Conservation (phyloP, 2,329 filamentous ascomycete genomes). For the Thielaviopsis punctulata region DNA sequence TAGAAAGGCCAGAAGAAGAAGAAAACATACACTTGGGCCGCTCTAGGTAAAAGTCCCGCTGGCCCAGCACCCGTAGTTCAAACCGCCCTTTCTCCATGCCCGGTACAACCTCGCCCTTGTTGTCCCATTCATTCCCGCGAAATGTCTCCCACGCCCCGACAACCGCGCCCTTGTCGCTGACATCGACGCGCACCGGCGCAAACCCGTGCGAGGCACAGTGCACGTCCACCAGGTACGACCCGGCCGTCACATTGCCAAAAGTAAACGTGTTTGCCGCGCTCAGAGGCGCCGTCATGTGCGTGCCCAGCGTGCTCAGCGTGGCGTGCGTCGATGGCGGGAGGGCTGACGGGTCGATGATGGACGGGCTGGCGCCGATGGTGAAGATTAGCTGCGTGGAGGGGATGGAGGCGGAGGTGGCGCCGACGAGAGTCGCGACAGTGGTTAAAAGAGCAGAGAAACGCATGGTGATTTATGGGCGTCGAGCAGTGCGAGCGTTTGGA, state of each 20-base stretch:
- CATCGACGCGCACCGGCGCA: conserved; percentile 64
- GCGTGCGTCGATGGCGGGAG: conserved; percentile 52
- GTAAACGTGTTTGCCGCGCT: conserved; percentile 53
- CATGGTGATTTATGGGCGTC: conserved; percentile 18
- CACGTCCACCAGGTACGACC: conserved; percentile 69
- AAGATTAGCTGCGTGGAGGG: conserved; percentile 24
- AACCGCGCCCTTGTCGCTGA: conserved; percentile 59
- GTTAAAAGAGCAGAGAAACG: conserved; percentile 19
- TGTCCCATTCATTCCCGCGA: conserved; percentile 76
- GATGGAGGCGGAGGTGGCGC: conserved; percentile 19
- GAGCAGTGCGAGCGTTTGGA: background rate
- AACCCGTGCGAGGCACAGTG: conserved; percentile 61
- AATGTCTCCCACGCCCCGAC: conserved; percentile 69
- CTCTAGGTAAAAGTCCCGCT: conserved; percentile 62
- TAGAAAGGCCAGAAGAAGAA: conserved; percentile 5
- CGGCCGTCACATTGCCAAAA: conserved; percentile 53
- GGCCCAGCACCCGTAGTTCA: conserved; percentile 41
- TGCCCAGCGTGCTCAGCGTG: conserved; percentile 30
- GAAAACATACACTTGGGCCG: conserved; percentile 52
- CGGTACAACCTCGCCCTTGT: conserved; percentile 50
- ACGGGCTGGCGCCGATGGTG: conserved; percentile 27
- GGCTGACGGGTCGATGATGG: conserved; percentile 30
- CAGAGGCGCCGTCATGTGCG: conserved; percentile 38
- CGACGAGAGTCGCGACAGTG: conserved; percentile 18
- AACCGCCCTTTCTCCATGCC: conserved; percentile 28